Conservation (phyloP, 441 rosid species). For the Aquilaria agallochum region DNA sequence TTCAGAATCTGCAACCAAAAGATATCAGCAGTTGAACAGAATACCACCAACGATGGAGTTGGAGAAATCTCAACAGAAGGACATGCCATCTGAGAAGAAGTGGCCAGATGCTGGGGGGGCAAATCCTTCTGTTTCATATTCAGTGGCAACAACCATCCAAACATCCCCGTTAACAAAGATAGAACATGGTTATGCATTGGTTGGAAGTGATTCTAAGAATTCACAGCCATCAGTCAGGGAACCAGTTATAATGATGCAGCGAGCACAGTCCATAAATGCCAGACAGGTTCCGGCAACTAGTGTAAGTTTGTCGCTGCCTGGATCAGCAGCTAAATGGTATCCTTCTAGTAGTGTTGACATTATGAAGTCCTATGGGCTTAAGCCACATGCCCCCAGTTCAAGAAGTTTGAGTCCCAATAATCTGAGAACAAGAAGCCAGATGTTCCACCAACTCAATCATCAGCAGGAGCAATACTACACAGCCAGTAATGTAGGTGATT, state of each 20-base stretch:
- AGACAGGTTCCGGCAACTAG: conserved; percentile 46
- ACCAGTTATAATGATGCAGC: conserved; percentile 68
- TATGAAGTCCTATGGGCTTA: conserved; percentile 52
- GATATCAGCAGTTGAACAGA: conserved; percentile 55
- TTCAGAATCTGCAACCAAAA: conserved; percentile 37
- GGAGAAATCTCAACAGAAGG: conserved; percentile 58
- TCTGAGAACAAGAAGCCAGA: conserved; percentile 39
- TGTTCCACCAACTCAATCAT: conserved; percentile 53
- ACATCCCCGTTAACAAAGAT: conserved; percentile 42
- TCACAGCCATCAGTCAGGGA: conserved; percentile 50
- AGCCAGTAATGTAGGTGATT: conserved; percentile 39
- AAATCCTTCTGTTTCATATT: conserved; percentile 40
- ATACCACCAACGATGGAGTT: conserved; percentile 54
- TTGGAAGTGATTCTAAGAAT: conserved; percentile 53
- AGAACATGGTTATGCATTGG: conserved; percentile 41
- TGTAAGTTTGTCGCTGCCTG: conserved; percentile 49
- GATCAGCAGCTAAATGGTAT: conserved; percentile 45
- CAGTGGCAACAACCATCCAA: conserved; percentile 60
- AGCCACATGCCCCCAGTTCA: conserved; percentile 38
- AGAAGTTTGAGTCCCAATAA: conserved; percentile 41
- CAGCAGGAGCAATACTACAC: conserved; percentile 50
- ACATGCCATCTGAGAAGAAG: conserved; percentile 49
- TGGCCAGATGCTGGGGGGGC: conserved; percentile 45
- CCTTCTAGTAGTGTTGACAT: conserved; percentile 43
- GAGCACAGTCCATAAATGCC: conserved; percentile 51